Evolutionary conservation across 495 filamentous ascomycete species (phyloP).

Genomic region (Usnea hakonensis): DNA sequence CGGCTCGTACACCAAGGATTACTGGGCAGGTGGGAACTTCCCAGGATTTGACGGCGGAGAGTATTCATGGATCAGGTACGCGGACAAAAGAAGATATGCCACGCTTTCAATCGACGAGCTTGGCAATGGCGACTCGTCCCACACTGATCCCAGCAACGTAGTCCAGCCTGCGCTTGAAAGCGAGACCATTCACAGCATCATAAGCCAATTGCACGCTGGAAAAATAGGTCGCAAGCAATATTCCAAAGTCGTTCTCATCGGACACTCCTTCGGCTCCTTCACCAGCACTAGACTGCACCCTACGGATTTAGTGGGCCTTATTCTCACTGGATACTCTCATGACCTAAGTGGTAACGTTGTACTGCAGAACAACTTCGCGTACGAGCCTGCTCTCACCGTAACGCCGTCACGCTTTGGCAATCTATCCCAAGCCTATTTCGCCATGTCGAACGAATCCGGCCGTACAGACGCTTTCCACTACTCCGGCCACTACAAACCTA

Average conservation of each 20-base stretch:
- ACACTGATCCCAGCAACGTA: neutral
- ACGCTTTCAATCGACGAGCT: neutral
- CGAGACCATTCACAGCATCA: neutral
- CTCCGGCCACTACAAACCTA: neutral
- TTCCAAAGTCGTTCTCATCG: neutral
- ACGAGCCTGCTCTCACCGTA: neutral
- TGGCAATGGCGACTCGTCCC: neutral
- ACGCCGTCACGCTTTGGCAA: neutral
- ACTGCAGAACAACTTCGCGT: neutral
- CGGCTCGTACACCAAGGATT: neutral
- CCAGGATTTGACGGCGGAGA: neutral
- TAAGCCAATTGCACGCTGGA: neutral
- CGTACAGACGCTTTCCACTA: neutral
- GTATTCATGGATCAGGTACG: neutral
- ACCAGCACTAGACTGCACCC: neutral
- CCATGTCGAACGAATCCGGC: neutral
- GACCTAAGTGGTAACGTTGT: neutral
- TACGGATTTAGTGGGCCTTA: neutral
- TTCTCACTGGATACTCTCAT: neutral
- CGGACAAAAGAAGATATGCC: neutral
- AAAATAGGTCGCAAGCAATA: neutral
- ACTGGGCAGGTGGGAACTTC: neutral
- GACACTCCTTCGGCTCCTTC: neutral
- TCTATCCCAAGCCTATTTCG: neutral
- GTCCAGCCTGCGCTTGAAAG: neutral